Percentiles rank a stretch among this genome's conserved stretches.
These are phyloP conservation scores for Rugonectria rugulosa DNA, from an alignment of 2,329 filamentous ascomycete species.

Conservation along the genomic window DNA sequence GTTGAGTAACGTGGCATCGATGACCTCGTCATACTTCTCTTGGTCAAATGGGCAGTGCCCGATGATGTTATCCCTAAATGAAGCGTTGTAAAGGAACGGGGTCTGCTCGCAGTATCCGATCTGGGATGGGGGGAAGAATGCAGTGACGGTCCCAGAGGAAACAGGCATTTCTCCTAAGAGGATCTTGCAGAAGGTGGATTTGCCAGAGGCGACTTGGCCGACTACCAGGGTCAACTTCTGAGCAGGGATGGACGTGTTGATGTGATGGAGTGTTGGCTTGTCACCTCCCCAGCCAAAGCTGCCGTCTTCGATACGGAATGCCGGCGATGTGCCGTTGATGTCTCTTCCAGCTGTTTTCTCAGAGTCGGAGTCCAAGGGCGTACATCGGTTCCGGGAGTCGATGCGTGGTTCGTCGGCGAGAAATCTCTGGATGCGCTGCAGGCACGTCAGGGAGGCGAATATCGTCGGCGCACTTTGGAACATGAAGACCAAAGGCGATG, in stretches of 20 bases:
- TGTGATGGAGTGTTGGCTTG: conserved; percentile 30
- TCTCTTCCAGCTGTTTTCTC: conserved; percentile 3
- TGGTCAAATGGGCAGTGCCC: conserved; percentile 43
- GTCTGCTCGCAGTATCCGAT: conserved; percentile 46
- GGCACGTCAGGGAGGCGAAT: conserved; percentile 43
- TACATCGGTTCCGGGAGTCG: conserved; percentile 29
- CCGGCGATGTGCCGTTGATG: not conserved
- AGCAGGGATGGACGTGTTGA: conserved; percentile 26
- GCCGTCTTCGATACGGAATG: conserved; percentile 30
- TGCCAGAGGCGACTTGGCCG: conserved; percentile 47
- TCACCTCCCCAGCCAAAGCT: conserved; percentile 39
- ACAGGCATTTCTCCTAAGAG: conserved; percentile 42
- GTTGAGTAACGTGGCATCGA: conserved; percentile 44
- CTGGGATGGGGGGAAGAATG: conserved; percentile 20
- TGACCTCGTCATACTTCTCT: conserved; percentile 44
- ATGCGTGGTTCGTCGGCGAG: conserved; percentile 40
- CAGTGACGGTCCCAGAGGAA: conserved; percentile 24
- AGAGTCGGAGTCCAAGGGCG: not conserved
- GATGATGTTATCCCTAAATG: conserved; percentile 49
- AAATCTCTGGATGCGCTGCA: conserved; percentile 47
- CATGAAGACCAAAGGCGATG: conserved; percentile 40
- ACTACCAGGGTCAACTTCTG: conserved; percentile 44
- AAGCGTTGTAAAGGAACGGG: conserved; percentile 45
- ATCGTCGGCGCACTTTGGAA: conserved; percentile 45
- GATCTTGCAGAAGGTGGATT: conserved; percentile 49